Base-by-base conservation (phyloP, 2,329 filamentous ascomycete genomes). In the Exophiala sp. region DNA sequence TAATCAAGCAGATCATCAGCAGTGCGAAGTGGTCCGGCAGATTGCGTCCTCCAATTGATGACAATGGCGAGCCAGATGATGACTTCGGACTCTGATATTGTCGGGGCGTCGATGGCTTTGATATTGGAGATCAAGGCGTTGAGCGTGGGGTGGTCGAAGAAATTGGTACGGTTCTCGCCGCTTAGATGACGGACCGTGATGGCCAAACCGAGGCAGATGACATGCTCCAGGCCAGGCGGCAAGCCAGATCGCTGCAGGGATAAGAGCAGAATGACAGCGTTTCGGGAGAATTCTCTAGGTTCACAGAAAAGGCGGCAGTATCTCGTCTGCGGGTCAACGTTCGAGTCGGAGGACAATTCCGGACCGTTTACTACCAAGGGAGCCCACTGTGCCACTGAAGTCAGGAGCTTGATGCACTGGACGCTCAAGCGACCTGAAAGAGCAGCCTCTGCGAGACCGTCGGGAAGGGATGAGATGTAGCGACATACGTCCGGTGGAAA, bases 341-440 rank as follows among this genome's bases (percentile, higher is more conserved):
- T 9, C 13, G 32, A 35, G 4, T 40, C 48, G 16, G 29, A 16
- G 5, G 39, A 29, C 10, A 18, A 18, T 14, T n/a, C n/a, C 19
- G 30, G 18, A n/a, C 24, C 45, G 27, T 48, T 13, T 1, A 41
- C 16, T 1, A 41, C 44, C 34, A 56, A 23, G 11, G 43, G 41
- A 6, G 39, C 49, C 50, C 53, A 56, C 11, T 44, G 38, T 10
- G 53, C 42, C 10, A 48, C 43, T 14, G 34, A 32, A 30, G 49
- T 34, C 13, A 56, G 43, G n/a, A 56, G 34, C 23, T 50, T 52
- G n/a, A 53, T 56, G 35, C 53, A 53, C 21, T 49, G 53, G 19
- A 53, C 53, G 19, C 53, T 53, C 35, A 53, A 16, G 13, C 46
- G 53, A 6, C 50, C 53, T 2, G 53, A 49, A 10, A 56, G 41